A percentile compares a stretch with the other conserved stretches of the same genome.
These are phyloP conservation scores for Penicillium roqueforti DNA, from an alignment of 495 filamentous ascomycete genomes.

Conservation along the genomic window DNA sequence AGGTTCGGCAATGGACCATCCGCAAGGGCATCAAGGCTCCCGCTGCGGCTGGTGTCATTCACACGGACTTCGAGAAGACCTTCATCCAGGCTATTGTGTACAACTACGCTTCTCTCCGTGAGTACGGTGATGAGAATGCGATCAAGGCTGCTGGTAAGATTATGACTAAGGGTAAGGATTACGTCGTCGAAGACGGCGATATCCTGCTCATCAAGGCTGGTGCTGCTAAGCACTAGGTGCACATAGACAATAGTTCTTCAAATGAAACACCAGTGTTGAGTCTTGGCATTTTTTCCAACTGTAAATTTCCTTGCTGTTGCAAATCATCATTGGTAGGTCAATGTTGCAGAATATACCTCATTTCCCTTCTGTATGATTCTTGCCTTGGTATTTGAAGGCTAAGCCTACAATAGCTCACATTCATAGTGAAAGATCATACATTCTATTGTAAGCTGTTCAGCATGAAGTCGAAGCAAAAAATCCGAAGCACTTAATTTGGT, in stretches of 20 bases:
- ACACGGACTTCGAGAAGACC: slow-evolving; percentile 99
- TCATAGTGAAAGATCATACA: background rate
- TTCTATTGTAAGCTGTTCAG: background rate
- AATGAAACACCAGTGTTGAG: slow-evolving; percentile 18
- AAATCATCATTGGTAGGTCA: background rate
- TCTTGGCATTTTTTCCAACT: background rate
- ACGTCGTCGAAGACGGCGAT: slow-evolving; percentile 57
- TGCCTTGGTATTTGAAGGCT: background rate
- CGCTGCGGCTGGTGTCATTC: slow-evolving; percentile 95
- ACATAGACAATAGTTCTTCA: slow-evolving; percentile 15
- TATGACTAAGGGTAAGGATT: slow-evolving; percentile 99
- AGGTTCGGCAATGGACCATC: slow-evolving; percentile 98
- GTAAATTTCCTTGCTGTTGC: background rate
- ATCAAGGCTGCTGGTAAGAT: slow-evolving; percentile 94
- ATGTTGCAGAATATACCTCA: background rate
- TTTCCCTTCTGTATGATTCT: background rate
- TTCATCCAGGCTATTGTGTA: slow-evolving; percentile 95
- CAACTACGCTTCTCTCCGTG: slow-evolving; percentile 75
- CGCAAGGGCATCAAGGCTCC: slow-evolving; percentile 95
- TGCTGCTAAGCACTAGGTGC: slow-evolving; percentile 71
- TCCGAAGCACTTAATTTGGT: background rate
- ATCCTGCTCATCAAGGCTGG: slow-evolving; percentile 90
- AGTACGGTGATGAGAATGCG: slow-evolving; percentile 79
- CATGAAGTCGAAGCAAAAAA: background rate
- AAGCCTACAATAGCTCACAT: background rate